Conservation (phyloP, 371 early-diverging fungal genomes). For the Mucor circinelloides region DNA sequence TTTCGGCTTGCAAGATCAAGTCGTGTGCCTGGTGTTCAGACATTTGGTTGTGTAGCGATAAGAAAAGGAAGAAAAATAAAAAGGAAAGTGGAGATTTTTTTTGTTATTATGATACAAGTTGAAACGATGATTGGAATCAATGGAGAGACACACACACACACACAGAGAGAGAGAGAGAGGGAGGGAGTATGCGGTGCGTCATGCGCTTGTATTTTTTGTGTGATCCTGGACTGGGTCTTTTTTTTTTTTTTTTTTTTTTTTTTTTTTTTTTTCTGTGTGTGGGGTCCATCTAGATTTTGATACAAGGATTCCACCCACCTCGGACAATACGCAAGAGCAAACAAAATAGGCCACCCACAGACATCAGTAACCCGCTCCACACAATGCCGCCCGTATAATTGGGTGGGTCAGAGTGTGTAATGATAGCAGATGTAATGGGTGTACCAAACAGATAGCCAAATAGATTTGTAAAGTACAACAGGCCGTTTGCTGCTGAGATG, state of each 20-base stretch:
- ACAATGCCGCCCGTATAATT: slow-evolving; percentile 23
- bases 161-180: background rate
- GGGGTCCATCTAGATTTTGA: background rate
- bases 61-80: background rate
- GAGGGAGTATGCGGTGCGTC: background rate
- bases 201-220: slow-evolving; percentile 5
- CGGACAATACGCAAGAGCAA: slow-evolving; percentile 25
- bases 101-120: slow-evolving; percentile 3
- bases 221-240: background rate
- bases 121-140: background rate
- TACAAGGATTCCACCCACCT: slow-evolving; percentile 29
- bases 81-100: background rate
- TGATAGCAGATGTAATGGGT: slow-evolving; percentile 52
- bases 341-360: slow-evolving; percentile 29
- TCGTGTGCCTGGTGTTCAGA: slow-evolving; percentile 76
- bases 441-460: slow-evolving; percentile 55
- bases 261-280: background rate
- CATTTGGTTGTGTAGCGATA: slow-evolving; percentile 37
- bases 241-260: background rate
- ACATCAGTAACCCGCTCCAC: slow-evolving; percentile 27
- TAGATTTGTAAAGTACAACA: slow-evolving; percentile 47
- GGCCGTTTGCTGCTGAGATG: slow-evolving; percentile 49
- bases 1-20: slow-evolving; percentile 75
- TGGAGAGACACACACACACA: too few relatives aligned
- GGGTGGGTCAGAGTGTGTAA: slow-evolving; percentile 27